Base-by-base conservation (phyloP, 768 basidiomycete genomes). In the Guyanaporus albipodus region DNA sequence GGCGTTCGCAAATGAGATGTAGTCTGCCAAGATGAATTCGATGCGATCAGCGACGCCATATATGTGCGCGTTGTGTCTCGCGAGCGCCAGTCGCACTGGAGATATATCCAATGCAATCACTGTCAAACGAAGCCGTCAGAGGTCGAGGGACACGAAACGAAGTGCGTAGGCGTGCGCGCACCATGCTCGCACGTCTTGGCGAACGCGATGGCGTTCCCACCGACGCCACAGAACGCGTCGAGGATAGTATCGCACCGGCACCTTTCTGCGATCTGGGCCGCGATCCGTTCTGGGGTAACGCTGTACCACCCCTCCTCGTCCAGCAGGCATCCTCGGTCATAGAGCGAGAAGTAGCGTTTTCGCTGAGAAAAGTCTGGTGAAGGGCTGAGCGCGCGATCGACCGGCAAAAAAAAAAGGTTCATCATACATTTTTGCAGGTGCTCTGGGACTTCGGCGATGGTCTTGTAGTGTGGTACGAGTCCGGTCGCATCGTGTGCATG, bases 221-320 rank as follows among this genome's bases (percentile, higher is more conserved):
- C 96, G 0, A 98, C 94, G 1, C 96, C 96, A 60, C 94, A 97
- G 64, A 98, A 99, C 0, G 93, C 91, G 61, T 98, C 96, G 28
- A 95, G 73, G 49, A 96, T 74, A 4, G 84, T 85, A 50, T 81
- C 81, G 53, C 86, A 91, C 8, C 87, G 79, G 72, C 95, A 96
- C 19, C 94, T 74, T 55, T 95, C 87, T 0, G 96, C 95, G 36
- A 97, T 97, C 63, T 91, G 93, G 49, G 79, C 68, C 8, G 94
- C 96, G n/a, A 99, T 82, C 31, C 75, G 76, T 59, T 98, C 93
- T 0, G 96, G 95, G 0, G 96, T 99, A 48, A 98, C 85, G 51
- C 88, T 92, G 68, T 87, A 98, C 95, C 94, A 97, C n/a, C 95
- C 95, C 63, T 95, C 91, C 54, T 88, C 82, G 53, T 98, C 96